Conservation (phyloP, 805 yeast genomes). For the Candida ficus region DNA sequence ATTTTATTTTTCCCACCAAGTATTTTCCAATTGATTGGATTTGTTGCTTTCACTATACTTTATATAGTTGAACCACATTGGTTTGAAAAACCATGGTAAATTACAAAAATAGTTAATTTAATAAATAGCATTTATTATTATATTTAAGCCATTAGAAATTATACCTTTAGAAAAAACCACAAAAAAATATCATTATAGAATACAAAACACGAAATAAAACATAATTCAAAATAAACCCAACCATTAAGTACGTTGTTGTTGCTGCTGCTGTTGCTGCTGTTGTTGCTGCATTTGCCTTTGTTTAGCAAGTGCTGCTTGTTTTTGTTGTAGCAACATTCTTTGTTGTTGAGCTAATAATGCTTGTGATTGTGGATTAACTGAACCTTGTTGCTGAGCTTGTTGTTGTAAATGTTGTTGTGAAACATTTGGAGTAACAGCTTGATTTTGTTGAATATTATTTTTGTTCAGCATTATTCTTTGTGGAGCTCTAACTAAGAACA, state of each 20-base stretch:
- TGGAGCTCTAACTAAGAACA: slow-evolving; percentile 46
- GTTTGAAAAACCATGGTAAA: slow-evolving; percentile 13
- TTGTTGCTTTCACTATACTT: slow-evolving; percentile 4
- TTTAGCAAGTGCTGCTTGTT: slow-evolving; percentile 3
- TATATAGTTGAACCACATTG: slow-evolving; percentile 13
- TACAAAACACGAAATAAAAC: neutral
- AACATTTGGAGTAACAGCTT: slow-evolving; percentile 1
- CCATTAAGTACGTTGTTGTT: slow-evolving; percentile 4
- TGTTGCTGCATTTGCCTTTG: slow-evolving; percentile 6
- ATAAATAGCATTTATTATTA: no score
- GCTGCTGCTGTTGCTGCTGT: slow-evolving; percentile 6
- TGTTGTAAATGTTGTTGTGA: slow-evolving; percentile 12
- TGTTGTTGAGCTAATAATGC: slow-evolving; percentile 8
- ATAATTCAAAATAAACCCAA: neutral
- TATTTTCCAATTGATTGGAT: slow-evolving; percentile 13
- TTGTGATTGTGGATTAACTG: slow-evolving; percentile 11
- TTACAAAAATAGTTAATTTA: neutral
- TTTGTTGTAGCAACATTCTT: slow-evolving; percentile 6
- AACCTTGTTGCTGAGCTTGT: slow-evolving; percentile 9
- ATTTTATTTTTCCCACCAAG: slow-evolving; percentile 18
- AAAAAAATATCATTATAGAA: neutral
- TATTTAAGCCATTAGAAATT: neutral
- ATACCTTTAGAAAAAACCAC: neutral
- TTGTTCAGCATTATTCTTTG: slow-evolving; percentile 32
- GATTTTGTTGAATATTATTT: slow-evolving; percentile 14